Conservation (phyloP, 2,329 filamentous ascomycete species). For the Esteya vermicola region DNA sequence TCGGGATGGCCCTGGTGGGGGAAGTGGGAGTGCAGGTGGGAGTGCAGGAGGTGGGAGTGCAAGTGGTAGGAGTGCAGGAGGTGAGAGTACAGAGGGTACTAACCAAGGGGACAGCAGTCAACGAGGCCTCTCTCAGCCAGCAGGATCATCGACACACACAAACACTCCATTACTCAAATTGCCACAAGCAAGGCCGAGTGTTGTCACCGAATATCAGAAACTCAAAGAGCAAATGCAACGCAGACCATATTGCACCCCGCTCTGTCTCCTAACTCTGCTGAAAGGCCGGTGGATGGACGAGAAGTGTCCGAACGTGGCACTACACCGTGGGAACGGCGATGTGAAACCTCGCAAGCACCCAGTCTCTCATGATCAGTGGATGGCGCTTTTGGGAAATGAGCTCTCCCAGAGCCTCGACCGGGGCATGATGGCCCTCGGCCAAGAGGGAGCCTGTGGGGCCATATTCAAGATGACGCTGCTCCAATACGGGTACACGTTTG, state of each 20-base stretch:
- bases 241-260: constrained; percentile 3
- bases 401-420: constrained; percentile 14
- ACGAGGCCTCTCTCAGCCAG: too few relatives aligned
- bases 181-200: too few relatives aligned
- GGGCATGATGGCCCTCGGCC: constrained; percentile 15
- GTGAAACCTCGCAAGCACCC: background rate
- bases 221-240: background rate
- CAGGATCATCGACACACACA: too few relatives aligned
- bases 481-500: constrained; percentile 26
- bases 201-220: background rate
- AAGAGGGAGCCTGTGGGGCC: constrained; percentile 20
- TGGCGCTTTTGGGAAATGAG: constrained; percentile 1
- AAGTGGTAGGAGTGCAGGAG: too few relatives aligned
- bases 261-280: constrained; percentile 5
- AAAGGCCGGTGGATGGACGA: background rate
- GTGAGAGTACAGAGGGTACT: too few relatives aligned
- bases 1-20: too few relatives aligned
- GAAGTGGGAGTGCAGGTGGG: background rate
- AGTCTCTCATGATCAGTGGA: constrained; percentile 1
- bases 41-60: too few relatives aligned
- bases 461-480: constrained; percentile 26
- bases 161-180: too few relatives aligned
- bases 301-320: constrained; percentile 4
- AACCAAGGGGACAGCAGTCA: too few relatives aligned
- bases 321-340: too few relatives aligned